Evolutionary conservation across 2,329 filamentous ascomycete species (phyloP), one percentile per base, ranked within the genome.

Genomic region (Penicillium sp.): DNA sequence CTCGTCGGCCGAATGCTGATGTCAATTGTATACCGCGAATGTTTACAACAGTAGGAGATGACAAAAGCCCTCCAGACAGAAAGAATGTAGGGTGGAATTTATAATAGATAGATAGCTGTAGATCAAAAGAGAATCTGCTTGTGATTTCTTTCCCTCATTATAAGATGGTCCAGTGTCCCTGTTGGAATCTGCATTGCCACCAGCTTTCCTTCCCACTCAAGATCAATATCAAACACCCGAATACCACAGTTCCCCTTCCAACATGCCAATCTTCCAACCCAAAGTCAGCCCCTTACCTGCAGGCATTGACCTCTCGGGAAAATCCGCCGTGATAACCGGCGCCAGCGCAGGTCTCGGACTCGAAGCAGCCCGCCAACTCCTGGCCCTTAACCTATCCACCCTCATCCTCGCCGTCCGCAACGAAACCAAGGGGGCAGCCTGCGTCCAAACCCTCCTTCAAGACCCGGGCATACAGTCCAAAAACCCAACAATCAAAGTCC

Each of bases 241-340:
- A 22, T 13, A 46, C 25, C 35, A 46, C 25, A 46, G 11, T 6
- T 4, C 30, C 8, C 30, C 22, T 8, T 52, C 30, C 35, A 52
- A 26, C 0, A 53, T 53, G 30, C 30, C 22, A 26, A 3, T 53
- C 35, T 22, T 53, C 51, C 53, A 60, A 28, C 43, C 57, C 26
- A 57, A 53, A 55, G 53, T 62, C 22, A 26, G 25, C 14, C 56
- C 59, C 11, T 30, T 66, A n/a, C 60, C 63, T 10, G 13, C 57
- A 7, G 35, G 8, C 19, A 56, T 64, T 13, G 54, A 66, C 49
- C 62, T 73, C 2, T 52, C 52, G 1, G 70, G 70, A 10, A 64
- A 70, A 58, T 71, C 67, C 1, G 61, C 65, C 25, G 60, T 74
- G 3, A 55, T 74, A 19, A 74, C 71, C 8, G 72, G 71, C 38